Base-by-base conservation (phyloP, 108 stramenopile species). In the Nannochloropsis gaditana region DNA sequence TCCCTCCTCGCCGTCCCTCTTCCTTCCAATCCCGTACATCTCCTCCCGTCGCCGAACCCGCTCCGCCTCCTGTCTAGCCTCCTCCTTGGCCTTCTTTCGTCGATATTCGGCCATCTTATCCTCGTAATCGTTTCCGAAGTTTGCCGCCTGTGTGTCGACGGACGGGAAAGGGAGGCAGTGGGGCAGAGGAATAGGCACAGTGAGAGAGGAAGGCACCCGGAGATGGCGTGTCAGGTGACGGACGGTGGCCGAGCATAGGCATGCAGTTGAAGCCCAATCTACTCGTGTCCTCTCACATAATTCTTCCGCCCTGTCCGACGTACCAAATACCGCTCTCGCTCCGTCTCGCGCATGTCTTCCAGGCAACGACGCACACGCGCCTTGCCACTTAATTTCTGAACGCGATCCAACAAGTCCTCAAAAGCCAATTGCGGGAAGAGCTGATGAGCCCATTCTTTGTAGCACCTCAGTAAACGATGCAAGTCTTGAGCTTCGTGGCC, bases 381-480 rank as follows among this genome's bases (percentile, higher is more conserved):
- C 80, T 79, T 88, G 31, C 87, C 87, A 50, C 84, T 84, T 21
- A 88, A 84, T 59, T 84, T 88, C 59, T 88, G 83, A 3, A 83
- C 84, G 11, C 87, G 84, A 43, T 42, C 45, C 19, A 84, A 50
- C 42, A 88, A 84, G 45, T 88, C 87, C 73, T 88, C 87, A 80
- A 88, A 88, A 9, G 87, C 87, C 21, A 88, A 21, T 5, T 79
- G 43, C 43, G 87, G 87, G 81, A 81, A 84, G 43, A 88, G 84
- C 80, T 88, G 87, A 79, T 88, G 84, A 73, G 80, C 87, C 87
- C 87, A 88, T 59, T 88, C 87, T 81, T 73, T 73, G 6, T 73
- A 73, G n/a, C 59, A 73, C 15, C 59, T 15, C 59, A 73, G 6
- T n/a, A 73, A 73, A 15, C 59, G 59, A 73, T 73, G 59, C 59